Base-by-base conservation (phyloP, 768 basidiomycete species). In the Inosperma sp. region DNA sequence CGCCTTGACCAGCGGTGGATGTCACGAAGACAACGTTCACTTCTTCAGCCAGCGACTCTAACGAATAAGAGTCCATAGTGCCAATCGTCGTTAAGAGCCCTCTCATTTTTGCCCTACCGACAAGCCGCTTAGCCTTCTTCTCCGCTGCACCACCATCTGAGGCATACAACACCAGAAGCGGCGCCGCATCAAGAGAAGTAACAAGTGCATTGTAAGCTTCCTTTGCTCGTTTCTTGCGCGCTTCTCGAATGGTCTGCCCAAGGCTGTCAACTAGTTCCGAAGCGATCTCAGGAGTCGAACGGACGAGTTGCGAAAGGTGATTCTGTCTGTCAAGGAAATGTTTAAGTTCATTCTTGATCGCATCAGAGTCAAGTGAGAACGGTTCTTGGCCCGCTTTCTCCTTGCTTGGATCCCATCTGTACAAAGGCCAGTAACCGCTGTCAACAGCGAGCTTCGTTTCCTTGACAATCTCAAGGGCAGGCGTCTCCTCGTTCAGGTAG, bases 401-500 rank as follows among this genome's bases (percentile, higher is more conserved):
- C 66, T 88, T 87, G 60, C 79, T 77, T 0, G 96, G 96, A 67
- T 99, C 86, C 94, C 95, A 99, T 49, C 96, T 81, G 76, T 98
- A 99, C 46, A 98, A 74, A 0, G 95, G 95, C 96, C 96, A 98
- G 70, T 94, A 95, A 3, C 95, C 95, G 8, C 88, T 80, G 59
- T 97, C 94, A 33, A 98, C 89, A 5, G 95, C 95, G 43, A 93
- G 79, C 65, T 98, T 99, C 21, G 94, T 99, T 73, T 95, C 93
- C 73, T 96, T 94, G 51, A 99, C 76, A n/a, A 98, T 72, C 27
- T 94, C 84, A 29, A 99, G 80, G 2, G 94, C 91, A 0, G 85
- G 76, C 0, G 83, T 72, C 49, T 82, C 74, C 62, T 96, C 94
- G 4, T 73, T 72, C 42, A 79, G 76, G 70, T 95, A 94, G 1